Base-by-base conservation (phyloP, 768 basidiomycete genomes). In the Kwoniella shandongensis region DNA sequence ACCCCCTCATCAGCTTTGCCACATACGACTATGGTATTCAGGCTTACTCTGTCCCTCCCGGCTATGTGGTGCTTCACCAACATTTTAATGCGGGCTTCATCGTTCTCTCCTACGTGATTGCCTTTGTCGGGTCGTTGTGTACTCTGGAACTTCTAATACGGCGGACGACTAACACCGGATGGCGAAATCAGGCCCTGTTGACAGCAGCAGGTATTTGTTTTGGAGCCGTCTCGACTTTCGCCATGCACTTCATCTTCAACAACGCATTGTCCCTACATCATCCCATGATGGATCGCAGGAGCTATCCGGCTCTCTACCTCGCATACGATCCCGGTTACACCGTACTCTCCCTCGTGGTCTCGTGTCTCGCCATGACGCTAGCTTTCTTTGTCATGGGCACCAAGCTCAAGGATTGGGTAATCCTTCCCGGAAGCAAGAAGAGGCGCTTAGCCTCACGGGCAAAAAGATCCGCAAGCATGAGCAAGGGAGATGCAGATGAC, bases 241-340 rank as follows among this genome's bases (percentile, higher is more conserved):
- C 70, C 45, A 77, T 77, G 76, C 77, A 78, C 56, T 78, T 77
- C 51, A 64, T 78, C 63, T 76, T 76, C 51, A 78, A 78, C 67
- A 74, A 75, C 51, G 65, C 73, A 2, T 61, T 78, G 20, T 66
- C 69, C 0, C 64, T 77, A 2, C 71, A 69, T 51, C 68, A 70
- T 47, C 67, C 72, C 10, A 53, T 55, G 44, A 54, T 60, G 54
- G 48, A 44, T 25, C 38, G 27, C 15, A 51, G 54, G 20, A 49
- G 39, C 18, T 62, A 61, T 45, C 47, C 44, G 7, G 27, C 66
- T 1, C 50, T 76, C 15, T 66, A 67, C n/a, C 60, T 78, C 22
- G 54, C 65, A 4, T 78, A 78, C 61, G 57, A 63, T 40, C 55
- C 74, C 3, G 74, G 74, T 0, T 77, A 63, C 58, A 76, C 77